phyloP scores from a whole-genome alignment of 148 eudicot genomes.

The Talinum fruticosum region DNA sequence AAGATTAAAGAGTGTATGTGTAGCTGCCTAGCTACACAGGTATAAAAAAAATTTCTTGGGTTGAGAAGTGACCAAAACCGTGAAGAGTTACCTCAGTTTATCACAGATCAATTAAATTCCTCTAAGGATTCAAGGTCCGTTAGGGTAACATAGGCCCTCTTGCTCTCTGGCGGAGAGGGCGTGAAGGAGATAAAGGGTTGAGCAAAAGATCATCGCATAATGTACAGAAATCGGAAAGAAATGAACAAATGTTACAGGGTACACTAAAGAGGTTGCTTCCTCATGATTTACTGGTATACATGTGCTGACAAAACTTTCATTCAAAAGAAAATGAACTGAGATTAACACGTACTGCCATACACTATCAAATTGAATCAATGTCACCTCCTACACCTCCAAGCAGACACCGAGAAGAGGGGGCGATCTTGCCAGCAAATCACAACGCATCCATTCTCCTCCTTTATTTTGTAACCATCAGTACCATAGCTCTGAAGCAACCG shows the following conservation, averaged over 20 bases:
- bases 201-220: not conserved
- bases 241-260: not conserved
- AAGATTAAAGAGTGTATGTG: no score
- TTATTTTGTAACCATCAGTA: conserved; percentile 74
- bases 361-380: not conserved
- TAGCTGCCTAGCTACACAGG: no score
- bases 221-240: not conserved
- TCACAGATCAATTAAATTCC: no score
- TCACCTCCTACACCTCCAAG: conserved; percentile 82
- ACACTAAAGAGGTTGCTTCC: conserved; percentile 12
- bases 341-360: conserved; percentile 3
- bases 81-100: no score
- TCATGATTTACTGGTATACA: conserved; percentile 24
- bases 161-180: not conserved
- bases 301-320: conserved; percentile 25
- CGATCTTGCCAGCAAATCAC: conserved; percentile 98
- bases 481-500: conserved; percentile 61
- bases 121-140: no score
- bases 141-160: no score
- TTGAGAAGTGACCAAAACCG: no score
- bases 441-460: conserved; percentile 68
- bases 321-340: conserved; percentile 16
- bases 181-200: not conserved
- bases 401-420: conserved; percentile 75
- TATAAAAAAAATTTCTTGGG: no score